Evolutionary conservation across 768 basidiomycete species (phyloP).

Genomic region (Lactarius hengduanensis): DNA sequence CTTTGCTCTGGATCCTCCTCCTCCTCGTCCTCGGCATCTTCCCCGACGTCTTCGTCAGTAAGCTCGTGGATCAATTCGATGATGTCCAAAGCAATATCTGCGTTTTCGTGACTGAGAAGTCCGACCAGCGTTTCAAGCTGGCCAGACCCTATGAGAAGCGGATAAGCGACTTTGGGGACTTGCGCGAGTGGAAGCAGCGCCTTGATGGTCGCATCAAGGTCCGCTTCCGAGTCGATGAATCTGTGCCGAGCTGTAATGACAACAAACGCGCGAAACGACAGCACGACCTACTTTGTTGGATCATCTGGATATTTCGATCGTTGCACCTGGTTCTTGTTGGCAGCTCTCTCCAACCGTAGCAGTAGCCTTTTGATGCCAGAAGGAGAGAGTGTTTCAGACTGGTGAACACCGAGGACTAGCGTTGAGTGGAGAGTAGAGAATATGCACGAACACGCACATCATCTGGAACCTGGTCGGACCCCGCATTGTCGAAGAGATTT

Average conservation of each 20-base stretch:
- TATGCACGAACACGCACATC: slow-evolving; percentile 51
- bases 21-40: slow-evolving; percentile 63
- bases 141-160: slow-evolving; percentile 81
- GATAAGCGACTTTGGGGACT: slow-evolving; percentile 77
- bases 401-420: not conserved
- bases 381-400: slow-evolving; percentile 69
- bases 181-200: slow-evolving; percentile 87
- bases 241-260: slow-evolving; percentile 42
- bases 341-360: slow-evolving; percentile 80
- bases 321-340: slow-evolving; percentile 94
- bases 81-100: slow-evolving; percentile 95
- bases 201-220: slow-evolving; percentile 86
- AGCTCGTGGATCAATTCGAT: slow-evolving; percentile 91
- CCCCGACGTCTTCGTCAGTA: slow-evolving; percentile 93
- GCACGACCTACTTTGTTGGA: slow-evolving; percentile 70
- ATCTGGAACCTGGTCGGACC: slow-evolving; percentile 58
- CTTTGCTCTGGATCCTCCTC: slow-evolving; percentile 60
- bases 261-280: slow-evolving; percentile 5
- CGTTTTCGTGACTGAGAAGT: slow-evolving; percentile 92
- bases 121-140: slow-evolving; percentile 70
- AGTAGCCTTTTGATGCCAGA: slow-evolving; percentile 71
- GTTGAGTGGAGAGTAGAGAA: slow-evolving; percentile 18
- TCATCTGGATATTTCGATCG: slow-evolving; percentile 94
- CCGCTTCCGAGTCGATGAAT: slow-evolving; percentile 98
- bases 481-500: slow-evolving; percentile 85